These are phyloP conservation scores for Gossypium rotundifolium DNA, from an alignment of 345 rosid genomes.

Conservation along the genomic window DNA sequence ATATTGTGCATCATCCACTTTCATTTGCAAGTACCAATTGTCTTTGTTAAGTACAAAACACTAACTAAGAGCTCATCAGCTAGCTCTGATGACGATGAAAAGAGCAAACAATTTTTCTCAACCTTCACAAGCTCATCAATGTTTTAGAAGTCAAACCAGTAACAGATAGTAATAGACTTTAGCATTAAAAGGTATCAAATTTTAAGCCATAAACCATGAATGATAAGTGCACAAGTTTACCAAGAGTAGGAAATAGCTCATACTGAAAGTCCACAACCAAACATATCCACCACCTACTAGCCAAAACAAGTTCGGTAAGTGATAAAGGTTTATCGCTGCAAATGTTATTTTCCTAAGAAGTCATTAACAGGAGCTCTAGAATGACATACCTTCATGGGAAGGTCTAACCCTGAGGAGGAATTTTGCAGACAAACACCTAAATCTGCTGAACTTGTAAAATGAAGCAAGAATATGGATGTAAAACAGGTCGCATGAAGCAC, in stretches of 20 bases:
- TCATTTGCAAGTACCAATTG: background rate
- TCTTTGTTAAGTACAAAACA: constrained; percentile 6
- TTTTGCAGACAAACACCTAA: constrained; percentile 96
- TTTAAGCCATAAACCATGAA: background rate
- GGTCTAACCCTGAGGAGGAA: constrained; percentile 95
- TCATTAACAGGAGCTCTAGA: background rate
- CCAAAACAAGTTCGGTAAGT: constrained; percentile 2
- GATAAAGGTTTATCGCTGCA: background rate
- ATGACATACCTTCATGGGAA: constrained; percentile 78
- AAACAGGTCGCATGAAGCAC: constrained; percentile 23
- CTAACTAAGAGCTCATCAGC: constrained; percentile 63
- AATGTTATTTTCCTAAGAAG: background rate
- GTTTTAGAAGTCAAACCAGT: constrained; percentile 34
- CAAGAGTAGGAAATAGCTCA: constrained; percentile 95
- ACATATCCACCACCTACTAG: constrained; percentile 92
- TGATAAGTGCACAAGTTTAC: constrained; percentile 29
- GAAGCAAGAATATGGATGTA: constrained; percentile 1
- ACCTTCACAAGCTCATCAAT: constrained; percentile 77
- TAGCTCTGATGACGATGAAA: constrained; percentile 79
- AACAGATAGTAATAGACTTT: background rate
- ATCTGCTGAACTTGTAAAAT: constrained; percentile 65
- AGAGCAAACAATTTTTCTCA: constrained; percentile 79
- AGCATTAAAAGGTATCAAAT: background rate
- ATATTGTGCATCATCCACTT: background rate
- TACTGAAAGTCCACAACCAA: constrained; percentile 94